These are phyloP conservation scores for Zostera marina DNA, from an alignment of 116 monocot genomes.

Conservation along the genomic window DNA sequence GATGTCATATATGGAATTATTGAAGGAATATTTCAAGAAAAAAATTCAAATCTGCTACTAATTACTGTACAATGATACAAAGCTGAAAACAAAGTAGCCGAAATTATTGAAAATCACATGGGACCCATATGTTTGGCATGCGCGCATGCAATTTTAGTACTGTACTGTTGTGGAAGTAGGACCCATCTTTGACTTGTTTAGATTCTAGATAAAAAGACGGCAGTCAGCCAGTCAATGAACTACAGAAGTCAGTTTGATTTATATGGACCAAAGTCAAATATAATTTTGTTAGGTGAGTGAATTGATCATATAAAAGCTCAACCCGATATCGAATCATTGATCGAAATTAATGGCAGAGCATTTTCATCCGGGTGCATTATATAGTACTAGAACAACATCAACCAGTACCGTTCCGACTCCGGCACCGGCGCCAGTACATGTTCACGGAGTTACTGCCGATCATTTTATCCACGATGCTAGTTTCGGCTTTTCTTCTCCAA, in stretches of 20 bases:
- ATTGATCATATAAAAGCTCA: neutral
- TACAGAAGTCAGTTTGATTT: neutral
- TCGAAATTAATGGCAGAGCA: conserved; percentile 39
- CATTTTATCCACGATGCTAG: conserved; percentile 10
- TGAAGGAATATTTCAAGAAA: too few relatives aligned
- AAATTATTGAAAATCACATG: too few relatives aligned
- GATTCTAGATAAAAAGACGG: neutral
- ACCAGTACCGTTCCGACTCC: too few relatives aligned
- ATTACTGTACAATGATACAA: too few relatives aligned
- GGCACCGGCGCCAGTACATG: conserved; percentile 54
- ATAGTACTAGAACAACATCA: too few relatives aligned
- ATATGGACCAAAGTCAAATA: too few relatives aligned
- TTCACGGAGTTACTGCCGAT: conserved; percentile 5
- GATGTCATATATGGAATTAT: too few relatives aligned
- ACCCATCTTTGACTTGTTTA: neutral
- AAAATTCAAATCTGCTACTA: too few relatives aligned
- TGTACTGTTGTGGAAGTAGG: too few relatives aligned
- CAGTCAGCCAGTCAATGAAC: neutral
- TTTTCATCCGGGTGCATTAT: conserved; percentile 27
- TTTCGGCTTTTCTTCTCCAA: conserved; percentile 17
- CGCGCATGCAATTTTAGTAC: conserved; percentile 6
- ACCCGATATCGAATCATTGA: neutral
- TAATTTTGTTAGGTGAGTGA: neutral
- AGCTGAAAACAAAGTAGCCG: too few relatives aligned
- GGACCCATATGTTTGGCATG: conserved; percentile 7